A percentile compares a stretch with the other conserved stretches of the same genome.
Evolutionary conservation across 139 green algal genomes (phyloP).

Genomic region (Coelastrella sp.): DNA sequence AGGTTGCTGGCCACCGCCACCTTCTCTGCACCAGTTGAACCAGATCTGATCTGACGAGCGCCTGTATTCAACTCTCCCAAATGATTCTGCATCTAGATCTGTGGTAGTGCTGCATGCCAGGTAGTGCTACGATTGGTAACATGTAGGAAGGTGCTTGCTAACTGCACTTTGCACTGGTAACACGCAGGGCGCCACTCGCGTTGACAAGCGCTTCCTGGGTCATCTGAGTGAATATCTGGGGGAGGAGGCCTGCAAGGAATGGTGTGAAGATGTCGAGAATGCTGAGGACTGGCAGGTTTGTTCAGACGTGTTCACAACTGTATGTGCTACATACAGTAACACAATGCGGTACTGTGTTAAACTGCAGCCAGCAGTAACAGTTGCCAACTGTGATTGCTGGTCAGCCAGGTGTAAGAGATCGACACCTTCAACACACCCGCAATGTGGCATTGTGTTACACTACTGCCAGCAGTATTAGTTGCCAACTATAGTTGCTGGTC

Average conservation of each 20-base stretch:
- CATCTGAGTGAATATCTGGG: not conserved
- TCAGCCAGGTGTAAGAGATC: too few relatives aligned
- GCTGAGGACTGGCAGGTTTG: slow-evolving; percentile 14
- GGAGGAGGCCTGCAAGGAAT: not conserved
- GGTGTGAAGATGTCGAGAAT: not conserved
- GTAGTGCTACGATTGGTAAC: too few relatives aligned
- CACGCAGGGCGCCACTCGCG: slow-evolving; percentile 36
- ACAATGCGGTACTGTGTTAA: too few relatives aligned
- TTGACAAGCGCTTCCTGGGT: slow-evolving; percentile 13
- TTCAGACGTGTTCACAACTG: not conserved
- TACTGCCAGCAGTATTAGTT: too few relatives aligned
- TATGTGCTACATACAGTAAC: too few relatives aligned
- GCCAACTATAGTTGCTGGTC: too few relatives aligned
- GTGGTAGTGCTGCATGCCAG: not conserved
- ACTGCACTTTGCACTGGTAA: not conserved
- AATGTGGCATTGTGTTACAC: too few relatives aligned
- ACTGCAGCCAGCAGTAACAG: too few relatives aligned
- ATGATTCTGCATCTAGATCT: not conserved
- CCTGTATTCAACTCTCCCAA: not conserved
- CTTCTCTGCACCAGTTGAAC: too few relatives aligned
- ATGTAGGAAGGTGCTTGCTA: not conserved
- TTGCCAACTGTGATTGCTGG: too few relatives aligned
- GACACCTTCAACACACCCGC: too few relatives aligned
- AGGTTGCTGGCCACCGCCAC: too few relatives aligned
- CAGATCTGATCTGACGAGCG: not conserved